Evolutionary conservation across 495 filamentous ascomycete genomes (phyloP), one percentile per base, ranked within the genome.

Genomic region (Apodospora peruviana): DNA sequence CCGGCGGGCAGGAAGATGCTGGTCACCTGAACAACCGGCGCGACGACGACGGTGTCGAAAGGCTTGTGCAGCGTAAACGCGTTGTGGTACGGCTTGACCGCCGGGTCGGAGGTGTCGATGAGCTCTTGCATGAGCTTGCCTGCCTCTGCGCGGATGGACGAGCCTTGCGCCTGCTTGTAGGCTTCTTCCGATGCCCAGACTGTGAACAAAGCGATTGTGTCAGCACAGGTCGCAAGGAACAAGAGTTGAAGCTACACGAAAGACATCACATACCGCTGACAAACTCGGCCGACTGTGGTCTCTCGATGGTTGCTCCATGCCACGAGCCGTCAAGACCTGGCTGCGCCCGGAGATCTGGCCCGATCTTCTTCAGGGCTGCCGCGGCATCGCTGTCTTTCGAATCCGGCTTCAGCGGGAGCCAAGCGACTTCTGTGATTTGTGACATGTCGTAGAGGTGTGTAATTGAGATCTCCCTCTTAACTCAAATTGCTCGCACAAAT

Each of bases 341-440:
- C 22, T 45, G 53, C 5, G 53, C 17, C 2, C 8, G 18, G 20
- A 56, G 21, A 29, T 56, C 40, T 0, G 48, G 48, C 40, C 17
- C 48, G 9, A 56, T 41, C n/a, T 19, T 22, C 18, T 45, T 48
- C 20, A 56, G 41, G 16, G 29, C 44, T 1, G 25, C 21, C 10
- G 16, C n/a, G 24, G 40, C 50, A 2, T 38, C 29, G 24, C 18
- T 21, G 23, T 18, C 16, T 5, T 45, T 19, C 19, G 43, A 22
- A 20, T 29, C 48, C 14, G 27, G 22, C 40, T 49, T 45, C 20
- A 52, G 18, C 32, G 53, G 53, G 38, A 52, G 19, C 53, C 53
- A 56, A 14, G 48, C 45, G 32, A 56, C 8, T 22, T 56, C 53
- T 43, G 45, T 52, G 43, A 52, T 43, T 35, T 45, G 40, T 3